Percentiles rank a stretch among this genome's conserved stretches.
Evolutionary conservation across 129 eudicot genomes (phyloP).

Genomic region (Flaveria bidentis): DNA sequence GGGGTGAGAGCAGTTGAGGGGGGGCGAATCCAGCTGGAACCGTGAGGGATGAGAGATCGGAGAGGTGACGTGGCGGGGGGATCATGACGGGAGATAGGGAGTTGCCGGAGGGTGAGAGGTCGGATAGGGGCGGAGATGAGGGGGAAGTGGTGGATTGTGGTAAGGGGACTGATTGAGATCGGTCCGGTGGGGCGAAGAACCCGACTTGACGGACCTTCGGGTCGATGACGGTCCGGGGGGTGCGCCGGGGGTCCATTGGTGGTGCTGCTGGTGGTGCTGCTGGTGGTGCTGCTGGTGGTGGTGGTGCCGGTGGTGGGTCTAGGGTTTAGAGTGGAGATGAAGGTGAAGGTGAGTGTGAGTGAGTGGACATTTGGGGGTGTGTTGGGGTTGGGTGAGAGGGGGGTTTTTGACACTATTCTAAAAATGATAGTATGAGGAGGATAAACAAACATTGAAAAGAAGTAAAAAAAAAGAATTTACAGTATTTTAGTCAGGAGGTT

Average conservation of each 20-base stretch:
- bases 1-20: conserved; percentile 49
- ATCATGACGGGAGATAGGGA: conserved; percentile 93
- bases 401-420: conserved; percentile 24
- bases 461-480: no score
- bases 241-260: conserved; percentile 73
- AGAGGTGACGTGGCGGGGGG: conserved; percentile 71
- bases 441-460: background rate
- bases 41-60: conserved; percentile 46
- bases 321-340: conserved; percentile 37
- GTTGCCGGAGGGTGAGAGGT: conserved; percentile 60
- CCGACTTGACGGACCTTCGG: conserved; percentile 93
- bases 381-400: conserved; percentile 12
- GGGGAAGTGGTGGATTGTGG: conserved; percentile 30
- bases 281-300: conserved; percentile 1
- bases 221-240: conserved; percentile 68
- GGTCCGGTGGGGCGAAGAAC: conserved; percentile 70
- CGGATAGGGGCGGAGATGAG: conserved; percentile 48
- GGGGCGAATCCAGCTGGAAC: conserved; percentile 33
- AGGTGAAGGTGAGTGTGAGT: conserved; percentile 21
- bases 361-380: conserved; percentile 34
- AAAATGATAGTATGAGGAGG: conserved; percentile 1
- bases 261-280: background rate
- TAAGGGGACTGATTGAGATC: conserved; percentile 53
- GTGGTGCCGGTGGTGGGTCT: background rate
- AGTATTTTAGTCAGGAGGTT: no score